Base-by-base conservation (phyloP, 2,329 filamentous ascomycete species). In the Claviceps sp. region DNA sequence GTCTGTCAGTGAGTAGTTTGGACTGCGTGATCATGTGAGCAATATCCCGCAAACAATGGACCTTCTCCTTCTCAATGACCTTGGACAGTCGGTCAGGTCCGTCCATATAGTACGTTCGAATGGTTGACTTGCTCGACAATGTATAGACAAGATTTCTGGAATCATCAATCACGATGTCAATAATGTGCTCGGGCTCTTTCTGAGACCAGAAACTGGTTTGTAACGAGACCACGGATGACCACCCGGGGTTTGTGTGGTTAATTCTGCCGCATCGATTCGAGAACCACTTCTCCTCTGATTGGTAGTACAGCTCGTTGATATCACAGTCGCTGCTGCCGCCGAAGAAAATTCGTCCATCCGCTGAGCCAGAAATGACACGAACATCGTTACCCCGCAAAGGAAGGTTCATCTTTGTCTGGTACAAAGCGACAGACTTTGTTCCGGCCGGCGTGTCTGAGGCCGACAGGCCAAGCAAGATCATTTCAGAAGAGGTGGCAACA, bases 261-360 rank as follows among this genome's bases (percentile, higher is more conserved):
- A 91, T 82, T 69, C 90, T 95, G 55, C 85, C 83, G 64, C 88
- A 94, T 58, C 86, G 81, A 66, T 83, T 89, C 50, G 87, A 85
- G 64, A 98, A 98, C 93, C 93, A 98, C 60, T 87, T 85, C 69
- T 98, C 93, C 66, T 97, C 89, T 62, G 95, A 89, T 68, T 97
- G 91, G 65, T 98, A 98, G 59, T 86, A 90, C 51, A 98, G 78
- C 68, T 98, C 93, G 65, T 93, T 88, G 47, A 98, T 81, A 60
- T 97, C 90, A 57, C 89, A 89, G 58, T 91, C 87, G 49, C 75
- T 78, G 49, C 77, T 78, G 40, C 89, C 88, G 43, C 86, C 84
- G 62, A 96, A 95, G 73, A 98, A 98, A 57, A 98, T 93, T 55
- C 93, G 86, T 8, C 94, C 94, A 22, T 81, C 85, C 19, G 84